These are phyloP conservation scores for Adiantum capillusveneris DNA, from an alignment of 75 land plant species.

Conservation along the genomic window DNA sequence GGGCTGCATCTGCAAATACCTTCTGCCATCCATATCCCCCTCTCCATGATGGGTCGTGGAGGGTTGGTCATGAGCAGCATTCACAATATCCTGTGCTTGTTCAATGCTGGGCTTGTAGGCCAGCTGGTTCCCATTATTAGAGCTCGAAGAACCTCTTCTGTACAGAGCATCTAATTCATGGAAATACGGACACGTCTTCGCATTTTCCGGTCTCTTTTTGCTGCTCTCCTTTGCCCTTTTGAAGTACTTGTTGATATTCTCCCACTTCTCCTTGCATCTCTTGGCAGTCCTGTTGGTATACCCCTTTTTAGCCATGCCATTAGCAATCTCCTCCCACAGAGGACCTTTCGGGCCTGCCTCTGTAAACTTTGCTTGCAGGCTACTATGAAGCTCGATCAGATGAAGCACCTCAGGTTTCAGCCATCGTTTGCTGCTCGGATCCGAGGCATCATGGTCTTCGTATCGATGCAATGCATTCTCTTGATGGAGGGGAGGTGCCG, in stretches of 20 bases:
- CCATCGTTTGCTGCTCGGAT: constrained; percentile 12
- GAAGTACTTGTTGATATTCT: constrained; percentile 79
- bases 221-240: constrained; percentile 63
- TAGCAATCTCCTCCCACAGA: constrained; percentile 61
- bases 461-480: neutral
- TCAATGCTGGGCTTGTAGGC: too few relatives aligned
- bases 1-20: too few relatives aligned
- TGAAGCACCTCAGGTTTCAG: constrained; percentile 12
- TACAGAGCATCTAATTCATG: constrained; percentile 58
- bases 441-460: constrained; percentile 1
- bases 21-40: too few relatives aligned
- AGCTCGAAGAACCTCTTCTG: constrained; percentile 13
- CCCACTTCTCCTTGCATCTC: constrained; percentile 77
- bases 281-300: constrained; percentile 48
- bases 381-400: constrained; percentile 23
- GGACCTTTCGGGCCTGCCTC: constrained; percentile 66
- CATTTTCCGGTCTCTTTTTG: constrained; percentile 52
- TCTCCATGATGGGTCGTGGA: too few relatives aligned
- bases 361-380: constrained; percentile 32
- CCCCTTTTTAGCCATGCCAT: constrained; percentile 39
- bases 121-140: too few relatives aligned
- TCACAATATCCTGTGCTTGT: too few relatives aligned
- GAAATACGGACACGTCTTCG: constrained; percentile 67
- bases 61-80: too few relatives aligned
- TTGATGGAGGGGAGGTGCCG: constrained; percentile 4